Evolutionary conservation across 1,284 basidiomycete species (phyloP).

Genomic region (Cutaneotrichosporon mucoides): DNA sequence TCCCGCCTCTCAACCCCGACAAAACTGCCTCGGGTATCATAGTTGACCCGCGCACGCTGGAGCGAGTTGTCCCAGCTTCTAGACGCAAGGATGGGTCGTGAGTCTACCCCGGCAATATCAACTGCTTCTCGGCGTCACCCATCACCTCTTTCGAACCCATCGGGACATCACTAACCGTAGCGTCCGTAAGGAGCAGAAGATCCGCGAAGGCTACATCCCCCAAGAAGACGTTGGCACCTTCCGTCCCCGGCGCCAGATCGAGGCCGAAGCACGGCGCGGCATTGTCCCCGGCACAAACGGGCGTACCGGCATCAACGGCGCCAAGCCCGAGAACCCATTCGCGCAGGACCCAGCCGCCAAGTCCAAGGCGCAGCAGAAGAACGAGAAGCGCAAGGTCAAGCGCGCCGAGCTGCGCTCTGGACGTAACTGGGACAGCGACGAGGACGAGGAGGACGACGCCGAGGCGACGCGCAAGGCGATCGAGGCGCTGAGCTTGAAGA

Average conservation of each 20-base stretch:
- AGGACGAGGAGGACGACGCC: constrained; percentile 25
- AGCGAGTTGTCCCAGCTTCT: constrained; percentile 83
- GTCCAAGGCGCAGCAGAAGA: constrained; percentile 65
- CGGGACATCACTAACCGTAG: constrained; percentile 50
- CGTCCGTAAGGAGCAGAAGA: constrained; percentile 80
- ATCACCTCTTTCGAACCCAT: not conserved
- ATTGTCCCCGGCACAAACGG: not conserved
- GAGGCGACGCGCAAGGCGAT: constrained; percentile 28
- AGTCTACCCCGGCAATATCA: constrained; percentile 44
- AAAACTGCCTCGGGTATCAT: constrained; percentile 73
- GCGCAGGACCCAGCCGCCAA: constrained; percentile 21
- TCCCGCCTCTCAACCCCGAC: constrained; percentile 62
- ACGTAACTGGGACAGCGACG: constrained; percentile 32
- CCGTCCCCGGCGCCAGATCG: constrained; percentile 67
- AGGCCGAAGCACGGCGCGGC: constrained; percentile 55
- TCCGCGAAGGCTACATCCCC: constrained; percentile 89
- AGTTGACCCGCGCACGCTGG: constrained; percentile 72
- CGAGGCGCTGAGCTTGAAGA: constrained; percentile 14
- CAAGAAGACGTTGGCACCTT: constrained; percentile 87
- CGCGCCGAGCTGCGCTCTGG: constrained; percentile 1
- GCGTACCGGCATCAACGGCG: not conserved
- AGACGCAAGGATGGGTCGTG: constrained; percentile 81
- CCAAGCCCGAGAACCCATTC: constrained; percentile 28
- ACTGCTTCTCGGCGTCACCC: too few species aligned
- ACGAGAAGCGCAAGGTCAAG: constrained; percentile 55